Percentiles rank a stretch among this genome's conserved stretches.
phyloP scores from a whole-genome alignment of 2,329 filamentous ascomycete genomes.

The Domatiomyces catenatus region DNA sequence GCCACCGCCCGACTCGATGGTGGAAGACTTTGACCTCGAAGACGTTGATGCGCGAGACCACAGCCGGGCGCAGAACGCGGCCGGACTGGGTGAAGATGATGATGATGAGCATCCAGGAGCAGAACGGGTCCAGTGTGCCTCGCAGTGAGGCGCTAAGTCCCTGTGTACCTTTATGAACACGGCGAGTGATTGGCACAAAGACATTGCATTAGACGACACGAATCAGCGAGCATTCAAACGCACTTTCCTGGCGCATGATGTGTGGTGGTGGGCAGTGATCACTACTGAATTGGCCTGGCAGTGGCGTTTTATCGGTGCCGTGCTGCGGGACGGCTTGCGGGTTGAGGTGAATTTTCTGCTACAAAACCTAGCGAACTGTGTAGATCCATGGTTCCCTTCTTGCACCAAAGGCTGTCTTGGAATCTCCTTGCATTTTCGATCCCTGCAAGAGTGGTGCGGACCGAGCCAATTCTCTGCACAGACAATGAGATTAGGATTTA shows the following conservation, averaged over 20 bases:
- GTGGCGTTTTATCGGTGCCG: not conserved
- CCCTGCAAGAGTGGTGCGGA: not conserved
- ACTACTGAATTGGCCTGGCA: not conserved
- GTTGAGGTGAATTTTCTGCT: not conserved
- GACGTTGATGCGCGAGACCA: slow-evolving; percentile 57
- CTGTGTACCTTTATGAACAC: not conserved
- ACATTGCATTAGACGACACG: not conserved
- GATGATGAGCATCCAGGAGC: slow-evolving; percentile 34
- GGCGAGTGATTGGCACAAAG: not conserved
- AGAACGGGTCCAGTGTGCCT: slow-evolving; percentile 38
- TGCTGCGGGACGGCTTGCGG: not conserved
- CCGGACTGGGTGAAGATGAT: slow-evolving; percentile 55
- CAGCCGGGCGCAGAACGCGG: slow-evolving; percentile 52
- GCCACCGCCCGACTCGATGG: slow-evolving; percentile 74
- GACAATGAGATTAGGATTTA: not conserved
- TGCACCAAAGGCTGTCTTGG: not conserved
- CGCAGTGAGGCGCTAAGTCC: slow-evolving; percentile 30
- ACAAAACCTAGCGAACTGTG: not conserved
- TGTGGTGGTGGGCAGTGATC: not conserved
- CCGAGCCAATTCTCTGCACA: not conserved
- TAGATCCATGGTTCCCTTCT: not conserved
- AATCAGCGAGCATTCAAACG: not conserved
- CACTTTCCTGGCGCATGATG: not conserved
- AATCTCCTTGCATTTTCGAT: not conserved
- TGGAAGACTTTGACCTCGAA: slow-evolving; percentile 75